A percentile compares a stretch with the other conserved stretches of the same genome.
These are phyloP conservation scores for Penicillium sp. DNA, from an alignment of 2,329 filamentous ascomycete genomes.

Conservation along the genomic window DNA sequence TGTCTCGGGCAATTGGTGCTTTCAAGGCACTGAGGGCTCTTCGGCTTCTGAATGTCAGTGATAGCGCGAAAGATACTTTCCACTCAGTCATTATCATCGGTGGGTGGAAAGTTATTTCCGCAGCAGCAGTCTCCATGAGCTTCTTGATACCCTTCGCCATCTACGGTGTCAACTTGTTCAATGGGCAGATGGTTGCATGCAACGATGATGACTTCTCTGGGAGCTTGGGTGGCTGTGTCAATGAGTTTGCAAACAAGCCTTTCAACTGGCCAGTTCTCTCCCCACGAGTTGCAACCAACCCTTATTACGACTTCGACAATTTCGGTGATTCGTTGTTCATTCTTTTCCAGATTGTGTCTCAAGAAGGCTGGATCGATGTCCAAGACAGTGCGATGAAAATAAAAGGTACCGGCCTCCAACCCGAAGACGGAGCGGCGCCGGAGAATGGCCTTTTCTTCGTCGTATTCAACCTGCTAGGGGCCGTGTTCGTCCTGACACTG, in stretches of 20 bases:
- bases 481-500: conserved; percentile 93
- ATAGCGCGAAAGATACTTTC: conserved; percentile 93
- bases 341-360: conserved; percentile 97
- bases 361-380: conserved; percentile 97
- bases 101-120: conserved; percentile 89
- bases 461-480: conserved; percentile 92
- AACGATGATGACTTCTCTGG: conserved; percentile 70
- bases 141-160: conserved; percentile 96
- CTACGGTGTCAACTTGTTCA: conserved; percentile 92
- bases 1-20: conserved; percentile 89
- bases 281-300: conserved; percentile 79
- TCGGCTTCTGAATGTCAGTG: conserved; percentile 90
- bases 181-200: conserved; percentile 76
- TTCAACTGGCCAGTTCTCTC: conserved; percentile 85
- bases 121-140: conserved; percentile 91
- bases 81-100: conserved; percentile 94
- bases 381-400: conserved; percentile 83
- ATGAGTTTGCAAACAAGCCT: conserved; percentile 77
- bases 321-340: conserved; percentile 94
- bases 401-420: conserved; percentile 75
- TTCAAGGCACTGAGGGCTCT: conserved; percentile 96
- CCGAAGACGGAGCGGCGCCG: conserved; percentile 68
- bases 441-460: conserved; percentile 95
- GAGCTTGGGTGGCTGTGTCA: conserved; percentile 71
- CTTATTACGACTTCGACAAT: conserved; percentile 89